Evolutionary conservation across 2,329 filamentous ascomycete species (phyloP), one percentile per base, ranked within the genome.

Genomic region (Aureobasidium namibiae): DNA sequence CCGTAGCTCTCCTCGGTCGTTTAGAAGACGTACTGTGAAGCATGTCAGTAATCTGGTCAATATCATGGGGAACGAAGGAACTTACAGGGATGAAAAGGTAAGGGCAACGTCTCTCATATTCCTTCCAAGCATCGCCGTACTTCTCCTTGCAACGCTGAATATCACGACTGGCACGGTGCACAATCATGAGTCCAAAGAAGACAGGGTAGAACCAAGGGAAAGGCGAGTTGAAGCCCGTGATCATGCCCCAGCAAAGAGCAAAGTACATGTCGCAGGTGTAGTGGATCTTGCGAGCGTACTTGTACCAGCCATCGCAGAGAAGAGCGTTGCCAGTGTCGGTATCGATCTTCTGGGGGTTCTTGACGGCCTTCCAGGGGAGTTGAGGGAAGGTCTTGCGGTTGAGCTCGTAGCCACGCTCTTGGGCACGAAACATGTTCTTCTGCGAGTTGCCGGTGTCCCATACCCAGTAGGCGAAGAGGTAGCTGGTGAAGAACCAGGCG

Each of bases 161-260:
- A 69, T 95, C 90, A 61, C 90, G 80, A 64, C 77, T 77, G 4
- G 89, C 87, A 61, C 90, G 86, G 72, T 95, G 90, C 10, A 84
- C 78, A 68, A 94, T 92, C 89, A 92, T 92, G 65, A 75, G 74
- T 18, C 79, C 78, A 71, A 95, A 95, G 78, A 95, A 95, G 36
- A 88, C 73, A 0, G 89, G 87, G 70, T 95, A 92, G 74, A 95
- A 94, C 89, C 90, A 95, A 1, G 90, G 90, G 75, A 92, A 92
- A 0, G 89, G 89, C 69, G 86, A 90, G 36, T 78, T 78, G 74
- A 92, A 92, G 11, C 89, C 89, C 2, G 87, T 90, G 65, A 92
- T 86, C n/a, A 92, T 73, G 24, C 85, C 89, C 89, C 89, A 94
- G 63, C 78, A 82, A 58, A 89, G 70, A 7, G 89, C 87, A 68